phyloP scores from a whole-genome alignment of 169 alveolate genomes.

The Cryptosporidium sp. region DNA sequence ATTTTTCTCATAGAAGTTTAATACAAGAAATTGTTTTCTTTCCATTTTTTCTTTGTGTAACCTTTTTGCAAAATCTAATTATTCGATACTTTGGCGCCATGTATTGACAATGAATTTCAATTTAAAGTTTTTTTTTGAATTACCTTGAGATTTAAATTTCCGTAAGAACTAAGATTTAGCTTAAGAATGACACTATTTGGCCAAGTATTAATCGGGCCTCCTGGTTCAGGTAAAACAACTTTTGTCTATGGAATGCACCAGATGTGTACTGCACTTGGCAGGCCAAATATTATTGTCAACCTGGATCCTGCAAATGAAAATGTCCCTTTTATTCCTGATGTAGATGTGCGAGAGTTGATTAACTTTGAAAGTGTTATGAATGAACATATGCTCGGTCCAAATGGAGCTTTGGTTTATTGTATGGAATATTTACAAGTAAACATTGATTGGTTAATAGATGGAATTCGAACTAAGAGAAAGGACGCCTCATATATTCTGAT shows the following conservation, averaged over 20 bases:
- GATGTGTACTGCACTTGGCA: conserved; percentile 82
- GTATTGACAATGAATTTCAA: not conserved
- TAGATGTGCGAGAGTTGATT: conserved; percentile 91
- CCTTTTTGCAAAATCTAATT: conserved; percentile 12
- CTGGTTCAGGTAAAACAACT: conserved; percentile 95
- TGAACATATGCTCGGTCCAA: conserved; percentile 92
- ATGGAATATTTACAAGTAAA: conserved; percentile 92
- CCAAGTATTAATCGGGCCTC: conserved; percentile 93
- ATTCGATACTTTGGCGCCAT: conserved; percentile 57
- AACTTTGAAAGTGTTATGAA: conserved; percentile 88
- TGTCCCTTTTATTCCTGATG: conserved; percentile 86
- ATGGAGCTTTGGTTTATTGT: conserved; percentile 93
- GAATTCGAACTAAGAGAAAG: conserved; percentile 73
- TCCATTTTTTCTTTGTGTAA: not conserved
- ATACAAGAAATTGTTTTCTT: not conserved
- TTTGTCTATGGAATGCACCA: conserved; percentile 92
- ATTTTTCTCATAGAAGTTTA: not conserved
- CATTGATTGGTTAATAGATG: conserved; percentile 91
- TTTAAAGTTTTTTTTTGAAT: not conserved
- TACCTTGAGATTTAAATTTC: not conserved
- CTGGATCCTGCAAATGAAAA: conserved; percentile 93
- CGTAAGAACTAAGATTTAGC: not conserved
- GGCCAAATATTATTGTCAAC: conserved; percentile 87
- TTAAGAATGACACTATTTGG: conserved; percentile 84
- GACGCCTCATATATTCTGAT: conserved; percentile 89